Conservation (phyloP, 257 asterid genomes). For the Nemophila menziesii region DNA sequence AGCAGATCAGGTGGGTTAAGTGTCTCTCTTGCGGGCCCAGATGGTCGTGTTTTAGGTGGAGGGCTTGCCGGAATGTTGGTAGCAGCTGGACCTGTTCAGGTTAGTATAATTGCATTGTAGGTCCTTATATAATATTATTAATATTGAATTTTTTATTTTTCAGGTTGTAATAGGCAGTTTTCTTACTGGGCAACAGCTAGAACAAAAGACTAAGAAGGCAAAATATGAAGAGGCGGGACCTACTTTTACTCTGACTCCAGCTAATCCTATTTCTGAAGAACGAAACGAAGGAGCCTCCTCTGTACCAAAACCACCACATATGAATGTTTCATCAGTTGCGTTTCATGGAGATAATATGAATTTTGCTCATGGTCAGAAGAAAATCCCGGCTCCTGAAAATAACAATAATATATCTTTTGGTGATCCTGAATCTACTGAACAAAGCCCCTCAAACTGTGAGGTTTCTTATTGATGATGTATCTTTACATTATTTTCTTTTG, state of each 20-base stretch:
- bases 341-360: constrained; percentile 40
- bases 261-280: constrained; percentile 37
- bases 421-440: constrained; percentile 45
- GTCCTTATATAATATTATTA: too few relatives aligned
- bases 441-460: constrained; percentile 30
- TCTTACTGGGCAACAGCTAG: constrained; percentile 37
- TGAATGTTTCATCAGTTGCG: constrained; percentile 32
- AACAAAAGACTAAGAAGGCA: constrained; percentile 46
- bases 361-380: constrained; percentile 23
- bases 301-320: constrained; percentile 30
- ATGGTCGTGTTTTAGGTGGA: constrained; percentile 11
- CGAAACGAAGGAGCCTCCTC: constrained; percentile 23
- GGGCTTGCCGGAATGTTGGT: constrained; percentile 3
- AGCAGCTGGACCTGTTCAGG: constrained; percentile 13
- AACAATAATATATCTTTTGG: constrained; percentile 22
- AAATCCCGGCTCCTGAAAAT: constrained; percentile 27
- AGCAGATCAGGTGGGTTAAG: constrained; percentile 5
- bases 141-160: neutral
- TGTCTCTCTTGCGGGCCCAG: constrained; percentile 8
- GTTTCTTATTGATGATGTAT: constrained; percentile 36
- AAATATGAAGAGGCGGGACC: constrained; percentile 45
- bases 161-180: constrained; percentile 83
- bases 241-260: constrained; percentile 28
- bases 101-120: constrained; percentile 6
- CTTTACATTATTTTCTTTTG: constrained; percentile 16